Base-by-base conservation (phyloP, 257 asterid species). In the Thymus mandschuricus region DNA sequence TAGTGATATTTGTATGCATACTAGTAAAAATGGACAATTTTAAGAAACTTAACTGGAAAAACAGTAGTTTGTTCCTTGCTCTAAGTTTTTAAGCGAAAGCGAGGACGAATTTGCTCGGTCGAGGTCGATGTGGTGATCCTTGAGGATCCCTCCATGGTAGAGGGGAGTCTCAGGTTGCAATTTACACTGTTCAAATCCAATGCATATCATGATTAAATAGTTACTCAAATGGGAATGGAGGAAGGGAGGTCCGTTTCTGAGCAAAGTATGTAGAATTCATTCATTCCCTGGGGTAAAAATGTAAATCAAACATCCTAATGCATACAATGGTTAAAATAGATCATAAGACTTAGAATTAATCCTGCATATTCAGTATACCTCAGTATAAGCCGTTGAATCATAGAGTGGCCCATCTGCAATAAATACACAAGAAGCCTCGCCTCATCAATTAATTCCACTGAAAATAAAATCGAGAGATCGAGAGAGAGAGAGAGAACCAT, bases 371-470 rank as follows among this genome's bases (percentile, higher is more conserved):
- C 21, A 21, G 21, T 7, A 38, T 38, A 87, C 93, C 95, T 88
- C 81, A 1, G 96, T 72, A 68, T 85, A 85, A 29, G 97, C 98
- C 2, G 91, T 80, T 15, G 95, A 90, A 79, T 92, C 98, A 68
- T 90, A 92, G 0, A 82, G 84, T 46, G 88, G 92, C 79, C 96
- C 97, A 78, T 88, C 96, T 88, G 93, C 89, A 86, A 68, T 38
- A 63, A 76, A 28, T 21, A 21, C 21, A 21, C 1, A 61, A 41
- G 52, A 61, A 71, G 11, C 11, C 8, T 11, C 29, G 21, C 21
- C 21, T 21, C 21, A 21, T 21, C 21, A 21, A 54, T 15, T 46
- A 48, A 3, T 29, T 4, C 28, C 5, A 10, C n/a, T 64, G 5
- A 59, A 3, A 49, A 27, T 2, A 12, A 13, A 11, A 60, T 77